Percentiles rank a stretch among this genome's conserved stretches.
Evolutionary conservation across 1,284 basidiomycete species (phyloP).

Genomic region (Golubevia pallescens): DNA sequence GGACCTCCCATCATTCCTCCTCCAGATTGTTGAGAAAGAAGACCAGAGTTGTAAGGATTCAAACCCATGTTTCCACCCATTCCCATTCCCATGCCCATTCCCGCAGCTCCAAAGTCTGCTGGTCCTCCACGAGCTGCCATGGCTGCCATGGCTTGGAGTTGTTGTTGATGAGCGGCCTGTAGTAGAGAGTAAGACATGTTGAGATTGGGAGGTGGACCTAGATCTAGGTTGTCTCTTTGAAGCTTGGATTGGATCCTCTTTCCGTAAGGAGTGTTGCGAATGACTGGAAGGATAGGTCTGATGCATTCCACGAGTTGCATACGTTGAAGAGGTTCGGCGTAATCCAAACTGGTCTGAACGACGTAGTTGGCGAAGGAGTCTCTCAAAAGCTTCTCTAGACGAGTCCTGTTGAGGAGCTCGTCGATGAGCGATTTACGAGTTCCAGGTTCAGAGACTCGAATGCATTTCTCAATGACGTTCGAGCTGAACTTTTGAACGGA

Average conservation of each 20-base stretch:
- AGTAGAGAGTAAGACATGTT: conserved; percentile 43
- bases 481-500: conserved; percentile 99
- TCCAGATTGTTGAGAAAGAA: too few relatives aligned
- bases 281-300: conserved; percentile 58
- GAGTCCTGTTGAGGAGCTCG: conserved; percentile 90
- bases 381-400: conserved; percentile 91
- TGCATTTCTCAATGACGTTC: conserved; percentile 93
- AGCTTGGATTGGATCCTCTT: conserved; percentile 64
- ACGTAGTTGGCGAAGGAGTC: conserved; percentile 71
- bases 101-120: conserved; percentile 1
- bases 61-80: not conserved
- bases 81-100: not conserved
- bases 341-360: conserved; percentile 62
- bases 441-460: conserved; percentile 93
- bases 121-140: conserved; percentile 17
- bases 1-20: not conserved
- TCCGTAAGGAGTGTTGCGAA: conserved; percentile 63
- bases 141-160: conserved; percentile 36
- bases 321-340: conserved; percentile 58
- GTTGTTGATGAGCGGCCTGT: conserved; percentile 43
- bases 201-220: conserved; percentile 17
- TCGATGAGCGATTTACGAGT: conserved; percentile 94
- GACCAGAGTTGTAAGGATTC: not conserved
- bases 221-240: conserved; percentile 54
- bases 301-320: conserved; percentile 61